Evolutionary conservation across 345 rosid species (phyloP), one percentile per base, ranked within the genome.

Genomic region (Odontarrhena argentea): DNA sequence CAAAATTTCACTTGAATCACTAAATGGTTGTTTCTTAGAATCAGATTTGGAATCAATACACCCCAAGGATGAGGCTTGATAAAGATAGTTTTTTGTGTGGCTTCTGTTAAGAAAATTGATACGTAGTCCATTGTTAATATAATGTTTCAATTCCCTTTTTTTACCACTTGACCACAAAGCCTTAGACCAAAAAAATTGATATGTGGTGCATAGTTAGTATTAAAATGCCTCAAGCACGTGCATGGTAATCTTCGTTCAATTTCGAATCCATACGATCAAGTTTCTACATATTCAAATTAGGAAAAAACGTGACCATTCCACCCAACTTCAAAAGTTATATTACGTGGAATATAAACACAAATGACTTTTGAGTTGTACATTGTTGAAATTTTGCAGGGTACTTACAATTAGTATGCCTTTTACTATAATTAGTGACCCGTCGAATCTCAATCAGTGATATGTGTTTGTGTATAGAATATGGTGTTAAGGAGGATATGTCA

Each of bases 361-460:
- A 7, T 36, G 68, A 45, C 47, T 61, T 52, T 44, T 46, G 12
- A 46, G 57, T 46, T 26, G 61, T 50, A 22, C 15, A 32, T 53
- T 42, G 63, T 38, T 47, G 59, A 63, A 55, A 38, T 1, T 35
- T 56, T 47, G 5, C 28, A n/a, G 36, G 1, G 64, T 54, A 36
- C 45, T 30, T 58, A 15, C 7, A 4, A 32, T 38, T 15, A 24
- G 47, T 15, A 55, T 71, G 70, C 48, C 52, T 63, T 63, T 71
- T 63, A 53, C 69, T 63, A 65, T 56, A 55, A 40, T 65, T 49
- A 42, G 70, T 35, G 65, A 72, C 60, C 14, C 30, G 49, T 58
- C 25, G 8, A 50, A 42, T 42, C 53, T 24, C 13, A 63, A 58
- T 50, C 40, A 50, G 36, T 50, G 60, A 15, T 25, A 71, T 64